Evolutionary conservation across 768 basidiomycete genomes (phyloP).

Genomic region (Xanthoconium stramineum): DNA sequence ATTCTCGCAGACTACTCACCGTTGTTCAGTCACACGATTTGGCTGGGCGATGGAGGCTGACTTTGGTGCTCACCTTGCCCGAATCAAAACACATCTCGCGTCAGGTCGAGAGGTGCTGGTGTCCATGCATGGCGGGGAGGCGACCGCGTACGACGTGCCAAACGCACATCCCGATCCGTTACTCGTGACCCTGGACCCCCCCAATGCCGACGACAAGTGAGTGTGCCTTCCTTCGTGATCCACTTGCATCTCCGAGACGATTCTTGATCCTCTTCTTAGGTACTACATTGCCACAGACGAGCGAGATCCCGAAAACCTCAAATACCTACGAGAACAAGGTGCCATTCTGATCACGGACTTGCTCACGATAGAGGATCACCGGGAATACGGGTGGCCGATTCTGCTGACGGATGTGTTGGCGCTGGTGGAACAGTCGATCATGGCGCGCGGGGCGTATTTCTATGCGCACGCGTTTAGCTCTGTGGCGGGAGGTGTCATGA

Average conservation of each 20-base stretch:
- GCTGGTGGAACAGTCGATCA: constrained; percentile 40
- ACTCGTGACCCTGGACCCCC: constrained; percentile 25
- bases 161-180: constrained; percentile 14
- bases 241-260: not conserved
- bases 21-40: constrained; percentile 21
- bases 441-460: constrained; percentile 38
- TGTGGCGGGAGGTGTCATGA: constrained; percentile 40
- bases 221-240: not conserved
- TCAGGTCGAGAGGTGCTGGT: constrained; percentile 15
- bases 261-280: constrained; percentile 9
- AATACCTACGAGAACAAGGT: constrained; percentile 33
- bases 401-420: constrained; percentile 42
- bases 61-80: constrained; percentile 32
- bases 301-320: constrained; percentile 32
- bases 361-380: constrained; percentile 40
- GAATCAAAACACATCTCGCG: constrained; percentile 28
- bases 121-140: constrained; percentile 21
- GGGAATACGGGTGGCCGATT: constrained; percentile 39
- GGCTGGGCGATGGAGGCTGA: constrained; percentile 35
- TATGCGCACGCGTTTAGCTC: constrained; percentile 41
- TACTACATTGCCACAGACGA: constrained; percentile 43
- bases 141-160: constrained; percentile 22
- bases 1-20: not conserved
- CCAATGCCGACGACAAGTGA: constrained; percentile 23
- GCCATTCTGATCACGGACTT: constrained; percentile 42